Percentiles rank a stretch among this genome's conserved stretches.
Evolutionary conservation across 2,329 filamentous ascomycete species (phyloP).

Genomic region (Fusarium virguliforme): DNA sequence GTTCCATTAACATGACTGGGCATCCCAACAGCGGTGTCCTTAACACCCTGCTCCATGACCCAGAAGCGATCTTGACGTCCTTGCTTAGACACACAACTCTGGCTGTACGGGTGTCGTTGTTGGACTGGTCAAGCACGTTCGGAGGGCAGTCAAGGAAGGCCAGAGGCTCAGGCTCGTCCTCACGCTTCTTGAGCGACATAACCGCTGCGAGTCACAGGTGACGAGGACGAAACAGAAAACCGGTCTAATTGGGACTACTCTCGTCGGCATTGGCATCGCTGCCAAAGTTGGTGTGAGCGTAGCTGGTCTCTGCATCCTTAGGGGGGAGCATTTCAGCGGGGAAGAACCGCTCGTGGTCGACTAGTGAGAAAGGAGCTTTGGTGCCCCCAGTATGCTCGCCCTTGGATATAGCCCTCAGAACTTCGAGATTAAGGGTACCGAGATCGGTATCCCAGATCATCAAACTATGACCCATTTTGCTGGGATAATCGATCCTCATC

Average conservation of each 20-base stretch:
- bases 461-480: background rate
- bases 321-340: conserved; percentile 1
- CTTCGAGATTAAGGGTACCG: background rate
- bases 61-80: conserved; percentile 17
- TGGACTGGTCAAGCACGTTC: background rate
- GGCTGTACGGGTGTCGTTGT: conserved; percentile 11
- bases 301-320: background rate
- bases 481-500: too few species aligned
- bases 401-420: background rate
- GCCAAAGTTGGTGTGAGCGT: conserved; percentile 2
- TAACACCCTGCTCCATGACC: conserved; percentile 18
- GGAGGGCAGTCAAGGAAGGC: background rate
- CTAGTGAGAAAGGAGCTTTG: background rate
- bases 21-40: conserved; percentile 32
- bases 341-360: conserved; percentile 1
- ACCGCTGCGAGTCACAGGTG: background rate
- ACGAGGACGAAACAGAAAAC: background rate
- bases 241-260: background rate
- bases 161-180: background rate
- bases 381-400: background rate
- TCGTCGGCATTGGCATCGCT: background rate
- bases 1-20: conserved; percentile 11
- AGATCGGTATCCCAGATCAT: background rate
- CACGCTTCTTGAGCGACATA: background rate
- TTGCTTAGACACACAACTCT: conserved; percentile 23